A percentile compares a stretch with the other conserved stretches of the same genome.
phyloP scores from a whole-genome alignment of 108 stramenopile species.

The Skeletonema potamos region DNA sequence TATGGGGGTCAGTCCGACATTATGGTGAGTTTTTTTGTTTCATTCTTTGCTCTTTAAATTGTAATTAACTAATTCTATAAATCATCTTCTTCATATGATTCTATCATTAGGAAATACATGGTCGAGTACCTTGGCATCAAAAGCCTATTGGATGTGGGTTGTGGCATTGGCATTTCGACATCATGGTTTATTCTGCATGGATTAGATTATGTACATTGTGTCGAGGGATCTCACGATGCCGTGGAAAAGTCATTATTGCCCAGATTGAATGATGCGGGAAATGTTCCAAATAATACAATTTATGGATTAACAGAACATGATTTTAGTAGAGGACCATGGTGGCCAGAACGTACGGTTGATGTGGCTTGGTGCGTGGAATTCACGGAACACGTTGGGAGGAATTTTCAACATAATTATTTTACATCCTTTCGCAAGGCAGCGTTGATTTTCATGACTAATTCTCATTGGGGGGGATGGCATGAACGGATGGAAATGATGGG shows the following conservation, averaged over 20 bases:
- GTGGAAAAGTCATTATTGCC: slow-evolving; percentile 61
- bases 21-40: slow-evolving; percentile 44
- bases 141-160: slow-evolving; percentile 80
- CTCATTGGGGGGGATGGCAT: slow-evolving; percentile 76
- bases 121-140: slow-evolving; percentile 58
- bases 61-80: neutral
- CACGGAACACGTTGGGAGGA: slow-evolving; percentile 57
- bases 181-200: slow-evolving; percentile 73
- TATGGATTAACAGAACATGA: slow-evolving; percentile 56
- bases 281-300: slow-evolving; percentile 5
- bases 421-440: slow-evolving; percentile 80
- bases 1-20: slow-evolving; percentile 48
- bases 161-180: slow-evolving; percentile 71
- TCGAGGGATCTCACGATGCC: slow-evolving; percentile 84
- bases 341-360: slow-evolving; percentile 81
- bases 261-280: slow-evolving; percentile 20
- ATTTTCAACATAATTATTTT: slow-evolving; percentile 79
- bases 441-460: slow-evolving; percentile 71
- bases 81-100: neutral
- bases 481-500: slow-evolving; percentile 60
- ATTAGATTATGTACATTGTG: slow-evolving; percentile 57
- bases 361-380: slow-evolving; percentile 85
- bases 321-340: slow-evolving; percentile 82
- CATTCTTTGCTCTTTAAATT: neutral
- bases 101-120: slow-evolving; percentile 14